Percentiles rank a stretch among this genome's conserved stretches.
Evolutionary conservation across 2,329 filamentous ascomycete species (phyloP).

Genomic region (Arthrinium phaeospermum): DNA sequence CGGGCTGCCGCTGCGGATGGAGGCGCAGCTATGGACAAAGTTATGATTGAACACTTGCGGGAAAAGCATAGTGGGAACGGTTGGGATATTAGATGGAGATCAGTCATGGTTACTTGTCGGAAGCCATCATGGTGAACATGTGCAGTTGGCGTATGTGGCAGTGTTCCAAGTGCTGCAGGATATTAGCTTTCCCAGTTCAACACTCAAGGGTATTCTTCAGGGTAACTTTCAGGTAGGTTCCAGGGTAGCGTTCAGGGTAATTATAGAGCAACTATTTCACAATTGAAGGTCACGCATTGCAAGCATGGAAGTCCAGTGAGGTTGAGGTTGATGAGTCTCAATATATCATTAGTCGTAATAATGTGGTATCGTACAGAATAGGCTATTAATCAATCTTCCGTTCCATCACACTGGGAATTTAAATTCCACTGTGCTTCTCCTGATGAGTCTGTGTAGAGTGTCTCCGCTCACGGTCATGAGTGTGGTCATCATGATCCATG

Average conservation of each 20-base stretch:
- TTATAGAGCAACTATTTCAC: neutral
- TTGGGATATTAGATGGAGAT: neutral
- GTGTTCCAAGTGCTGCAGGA: no score
- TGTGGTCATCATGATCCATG: constrained; percentile 50
- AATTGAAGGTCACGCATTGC: no score
- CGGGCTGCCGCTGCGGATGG: neutral
- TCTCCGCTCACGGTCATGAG: constrained; percentile 51
- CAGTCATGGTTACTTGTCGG: neutral
- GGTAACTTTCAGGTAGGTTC: no score
- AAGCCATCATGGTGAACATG: neutral
- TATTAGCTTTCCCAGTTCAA: no score
- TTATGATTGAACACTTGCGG: neutral
- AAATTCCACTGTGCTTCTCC: constrained; percentile 55
- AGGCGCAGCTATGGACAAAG: neutral
- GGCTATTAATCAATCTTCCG: neutral
- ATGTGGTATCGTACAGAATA: constrained; percentile 12
- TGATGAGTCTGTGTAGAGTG: constrained; percentile 54
- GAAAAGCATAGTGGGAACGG: neutral
- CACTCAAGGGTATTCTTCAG: no score
- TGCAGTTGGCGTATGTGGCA: no score
- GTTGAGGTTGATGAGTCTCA: neutral
- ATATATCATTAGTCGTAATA: constrained; percentile 3
- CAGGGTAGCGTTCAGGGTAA: neutral
- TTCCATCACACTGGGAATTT: constrained; percentile 26
- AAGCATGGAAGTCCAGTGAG: no score